Evolutionary conservation across 495 filamentous ascomycete genomes (phyloP).

Genomic region (Neurospora sp.): DNA sequence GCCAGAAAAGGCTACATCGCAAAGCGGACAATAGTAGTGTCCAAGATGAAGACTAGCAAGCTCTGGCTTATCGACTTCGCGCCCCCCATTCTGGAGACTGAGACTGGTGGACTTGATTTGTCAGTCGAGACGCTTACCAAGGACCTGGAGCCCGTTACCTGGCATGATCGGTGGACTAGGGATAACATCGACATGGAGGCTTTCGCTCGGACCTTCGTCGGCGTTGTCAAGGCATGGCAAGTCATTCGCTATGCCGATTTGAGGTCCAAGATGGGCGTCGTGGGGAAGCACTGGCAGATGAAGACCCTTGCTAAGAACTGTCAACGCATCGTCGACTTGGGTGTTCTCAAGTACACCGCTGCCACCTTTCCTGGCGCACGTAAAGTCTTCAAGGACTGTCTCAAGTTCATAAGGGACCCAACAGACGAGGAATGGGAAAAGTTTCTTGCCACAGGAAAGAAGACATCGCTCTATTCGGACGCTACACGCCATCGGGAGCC

Average conservation of each 20-base stretch:
- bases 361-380: constrained; percentile 39
- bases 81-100: constrained; percentile 25
- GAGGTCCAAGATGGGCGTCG: constrained; percentile 48
- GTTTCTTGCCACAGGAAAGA: constrained; percentile 35
- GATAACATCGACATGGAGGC: constrained; percentile 41
- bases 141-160: constrained; percentile 35
- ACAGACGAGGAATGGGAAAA: constrained; percentile 51
- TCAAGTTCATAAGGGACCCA: constrained; percentile 68
- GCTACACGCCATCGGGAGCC: constrained; percentile 18
- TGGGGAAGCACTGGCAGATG: constrained; percentile 52
- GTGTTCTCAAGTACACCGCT: constrained; percentile 56
- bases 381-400: constrained; percentile 48
- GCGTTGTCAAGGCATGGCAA: constrained; percentile 37
- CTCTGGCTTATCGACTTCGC: constrained; percentile 54
- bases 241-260: constrained; percentile 48
- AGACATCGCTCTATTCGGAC: constrained; percentile 25
- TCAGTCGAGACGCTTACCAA: constrained; percentile 25
- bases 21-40: constrained; percentile 59
- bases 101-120: constrained; percentile 21
- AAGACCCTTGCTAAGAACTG: constrained; percentile 56
- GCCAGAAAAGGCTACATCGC: constrained; percentile 73
- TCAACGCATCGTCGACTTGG: constrained; percentile 58
- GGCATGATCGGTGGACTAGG: constrained; percentile 40
- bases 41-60: constrained; percentile 56
- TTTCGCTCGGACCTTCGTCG: constrained; percentile 35